Evolutionary conservation across 139 green algal genomes (phyloP).

Genomic region (Picochlorum sp.): DNA sequence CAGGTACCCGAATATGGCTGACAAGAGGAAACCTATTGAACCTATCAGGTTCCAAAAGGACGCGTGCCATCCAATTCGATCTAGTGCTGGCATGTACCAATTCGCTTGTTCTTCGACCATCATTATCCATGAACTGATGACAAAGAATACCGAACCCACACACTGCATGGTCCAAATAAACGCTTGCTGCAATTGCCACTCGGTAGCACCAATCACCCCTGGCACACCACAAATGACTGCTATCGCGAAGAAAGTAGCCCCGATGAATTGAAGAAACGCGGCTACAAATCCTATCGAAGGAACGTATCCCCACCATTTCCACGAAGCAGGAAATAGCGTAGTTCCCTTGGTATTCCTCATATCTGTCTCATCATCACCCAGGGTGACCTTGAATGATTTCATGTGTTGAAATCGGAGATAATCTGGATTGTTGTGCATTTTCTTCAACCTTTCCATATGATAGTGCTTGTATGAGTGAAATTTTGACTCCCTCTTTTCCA

Average conservation of each 20-base stretch:
- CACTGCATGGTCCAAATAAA: slow-evolving; percentile 7
- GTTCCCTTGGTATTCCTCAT: not conserved
- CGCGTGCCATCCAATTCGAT: slow-evolving; percentile 4
- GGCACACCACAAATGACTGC: not conserved
- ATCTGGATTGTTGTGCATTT: not conserved
- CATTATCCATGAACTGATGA: slow-evolving; percentile 1
- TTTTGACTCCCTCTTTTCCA: not conserved
- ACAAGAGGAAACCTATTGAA: not conserved
- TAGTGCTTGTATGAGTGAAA: not conserved
- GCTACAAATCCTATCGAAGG: not conserved
- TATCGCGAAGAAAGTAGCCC: not conserved
- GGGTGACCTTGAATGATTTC: not conserved
- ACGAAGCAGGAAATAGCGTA: not conserved
- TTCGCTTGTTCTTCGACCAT: slow-evolving; percentile 5
- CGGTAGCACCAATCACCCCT: not conserved
- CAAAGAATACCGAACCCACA: not conserved
- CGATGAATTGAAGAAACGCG: slow-evolving; percentile 2
- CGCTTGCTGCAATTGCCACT: slow-evolving; percentile 2
- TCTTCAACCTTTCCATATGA: not conserved
- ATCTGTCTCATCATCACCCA: not conserved
- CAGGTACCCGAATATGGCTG: not conserved
- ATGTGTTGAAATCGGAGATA: no score
- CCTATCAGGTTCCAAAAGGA: slow-evolving; percentile 1
- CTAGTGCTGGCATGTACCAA: slow-evolving; percentile 5
- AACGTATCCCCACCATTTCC: not conserved